Evolutionary conservation across 352 stramenopile species (phyloP), one percentile per base, ranked within the genome.

Genomic region (Phytophthora tubulina): DNA sequence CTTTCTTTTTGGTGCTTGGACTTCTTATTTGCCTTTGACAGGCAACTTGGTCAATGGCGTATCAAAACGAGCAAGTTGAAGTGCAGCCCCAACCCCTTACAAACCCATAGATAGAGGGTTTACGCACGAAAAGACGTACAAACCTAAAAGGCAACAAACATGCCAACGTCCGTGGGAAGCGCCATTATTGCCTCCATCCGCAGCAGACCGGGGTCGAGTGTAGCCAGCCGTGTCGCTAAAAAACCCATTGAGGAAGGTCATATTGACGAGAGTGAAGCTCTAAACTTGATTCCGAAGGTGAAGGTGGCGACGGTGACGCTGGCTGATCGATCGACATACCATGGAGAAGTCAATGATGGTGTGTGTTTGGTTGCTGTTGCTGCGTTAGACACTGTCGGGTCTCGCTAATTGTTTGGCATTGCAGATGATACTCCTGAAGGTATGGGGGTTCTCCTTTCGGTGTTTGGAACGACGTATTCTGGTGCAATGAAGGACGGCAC

Each of bases 391-490:
- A 41, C 4, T 41, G 38, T 17, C n/a, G 64, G 13, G 48, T 9
- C 14, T 2, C 39, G 6, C 39, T 36, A 1, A 27, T 55, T 9
- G 4, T 42, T 38, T 52, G 31, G n/a, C 5, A 32, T 35, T 75
- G 27, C 13, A 86, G 76, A 81, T 6, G 56, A 60, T 2, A 17
- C 63, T 59, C 79, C 79, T 8, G 46, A 88, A n/a, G 82, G 84
- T 1, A 17, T 76, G 21, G 84, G 79, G 0, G 61, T 88, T 27
- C 51, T 86, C 13, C 63, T 79, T 14, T 73, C 73, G 4, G 60
- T 73, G 36, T 76, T 84, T 51, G 77, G 78, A 2, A 59, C 53
- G 0, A 71, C 51, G 9, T 92, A 88, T 64, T 73, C 72, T 0
- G 84, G 84, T 27, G 57, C 67, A 4, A 73, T 92, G 39, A 48